These are phyloP conservation scores for Allantophomopsis cytisporea DNA, from an alignment of 2,329 filamentous ascomycete species.

Conservation along the genomic window DNA sequence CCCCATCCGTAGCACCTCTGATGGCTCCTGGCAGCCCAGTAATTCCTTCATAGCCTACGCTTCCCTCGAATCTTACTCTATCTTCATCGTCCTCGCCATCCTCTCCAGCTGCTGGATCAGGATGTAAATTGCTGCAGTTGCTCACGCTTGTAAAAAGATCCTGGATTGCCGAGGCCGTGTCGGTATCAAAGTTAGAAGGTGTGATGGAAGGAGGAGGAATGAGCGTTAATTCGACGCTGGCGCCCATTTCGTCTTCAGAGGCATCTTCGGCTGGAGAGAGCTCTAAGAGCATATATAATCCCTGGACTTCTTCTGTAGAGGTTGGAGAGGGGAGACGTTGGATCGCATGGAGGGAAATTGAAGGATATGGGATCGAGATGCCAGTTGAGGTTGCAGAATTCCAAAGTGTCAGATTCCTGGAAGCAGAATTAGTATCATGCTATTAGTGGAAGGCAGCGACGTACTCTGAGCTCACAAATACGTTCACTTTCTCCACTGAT, in stretches of 20 bases:
- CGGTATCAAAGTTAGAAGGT: constrained; percentile 10
- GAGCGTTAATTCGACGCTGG: constrained; percentile 55
- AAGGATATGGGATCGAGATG: constrained; percentile 58
- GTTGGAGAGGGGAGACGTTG: constrained; percentile 35
- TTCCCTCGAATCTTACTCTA: constrained; percentile 41
- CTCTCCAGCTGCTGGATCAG: constrained; percentile 44
- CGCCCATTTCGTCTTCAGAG: constrained; percentile 39
- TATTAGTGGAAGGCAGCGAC: constrained; percentile 5
- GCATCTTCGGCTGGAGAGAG: constrained; percentile 31
- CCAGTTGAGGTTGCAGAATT: constrained; percentile 42
- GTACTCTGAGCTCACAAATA: constrained; percentile 46
- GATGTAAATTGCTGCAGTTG: constrained; percentile 63
- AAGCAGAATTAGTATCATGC: constrained; percentile 8
- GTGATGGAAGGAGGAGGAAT: constrained; percentile 26
- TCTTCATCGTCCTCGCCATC: constrained; percentile 34
- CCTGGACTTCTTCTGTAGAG: constrained; percentile 22
- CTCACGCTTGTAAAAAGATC: constrained; percentile 51
- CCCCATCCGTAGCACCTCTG: constrained; percentile 30
- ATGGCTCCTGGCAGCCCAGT: constrained; percentile 44
- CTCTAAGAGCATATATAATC: constrained; percentile 56
- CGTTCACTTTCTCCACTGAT: constrained; percentile 26
- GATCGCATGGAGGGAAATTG: constrained; percentile 63
- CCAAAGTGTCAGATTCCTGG: constrained; percentile 48
- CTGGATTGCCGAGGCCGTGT: constrained; percentile 10
- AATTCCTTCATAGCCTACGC: constrained; percentile 32